phyloP scores from a whole-genome alignment of 2,329 filamentous ascomycete genomes.

The Alternaria atra region DNA sequence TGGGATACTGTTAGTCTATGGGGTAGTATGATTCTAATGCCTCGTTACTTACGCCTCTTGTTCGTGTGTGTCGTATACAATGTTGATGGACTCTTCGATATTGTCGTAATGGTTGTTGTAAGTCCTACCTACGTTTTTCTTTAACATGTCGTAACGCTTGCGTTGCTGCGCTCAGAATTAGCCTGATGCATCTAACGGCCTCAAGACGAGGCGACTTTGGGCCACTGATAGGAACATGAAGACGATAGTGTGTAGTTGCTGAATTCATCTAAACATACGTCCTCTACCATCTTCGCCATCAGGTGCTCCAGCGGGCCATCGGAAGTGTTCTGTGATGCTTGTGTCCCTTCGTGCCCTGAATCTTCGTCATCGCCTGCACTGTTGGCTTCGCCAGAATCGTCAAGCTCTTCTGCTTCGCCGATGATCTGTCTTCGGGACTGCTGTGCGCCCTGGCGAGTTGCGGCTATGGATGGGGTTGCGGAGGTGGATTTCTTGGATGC shows the following conservation, averaged over 20 bases:
- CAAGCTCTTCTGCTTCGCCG: slow-evolving; percentile 16
- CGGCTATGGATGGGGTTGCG: slow-evolving; percentile 5
- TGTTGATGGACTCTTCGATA: slow-evolving; percentile 29
- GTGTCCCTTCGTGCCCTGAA: slow-evolving; percentile 10
- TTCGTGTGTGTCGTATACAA: slow-evolving; percentile 37
- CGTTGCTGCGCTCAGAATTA: slow-evolving; percentile 30
- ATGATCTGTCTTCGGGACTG: slow-evolving; percentile 12
- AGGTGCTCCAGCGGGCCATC: slow-evolving; percentile 23
- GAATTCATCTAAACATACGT: slow-evolving; percentile 27
- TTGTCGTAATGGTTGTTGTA: slow-evolving; percentile 25
- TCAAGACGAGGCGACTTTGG: neutral
- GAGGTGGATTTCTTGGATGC: slow-evolving; percentile 20
- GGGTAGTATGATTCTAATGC: neutral
- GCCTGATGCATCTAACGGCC: neutral
- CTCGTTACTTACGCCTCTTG: slow-evolving; percentile 38
- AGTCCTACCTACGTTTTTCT: slow-evolving; percentile 27
- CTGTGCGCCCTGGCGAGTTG: slow-evolving; percentile 18
- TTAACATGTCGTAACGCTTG: slow-evolving; percentile 33
- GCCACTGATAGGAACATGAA: neutral
- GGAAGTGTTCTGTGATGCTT: slow-evolving; percentile 15
- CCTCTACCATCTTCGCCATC: slow-evolving; percentile 31
- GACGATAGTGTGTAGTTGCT: neutral
- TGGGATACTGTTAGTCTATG: slow-evolving; percentile 18
- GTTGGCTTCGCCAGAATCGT: slow-evolving; percentile 9
- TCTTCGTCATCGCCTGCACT: slow-evolving; percentile 8